phyloP scores from a whole-genome alignment of 2,329 filamentous ascomycete species.

The Diplodia mutila region DNA sequence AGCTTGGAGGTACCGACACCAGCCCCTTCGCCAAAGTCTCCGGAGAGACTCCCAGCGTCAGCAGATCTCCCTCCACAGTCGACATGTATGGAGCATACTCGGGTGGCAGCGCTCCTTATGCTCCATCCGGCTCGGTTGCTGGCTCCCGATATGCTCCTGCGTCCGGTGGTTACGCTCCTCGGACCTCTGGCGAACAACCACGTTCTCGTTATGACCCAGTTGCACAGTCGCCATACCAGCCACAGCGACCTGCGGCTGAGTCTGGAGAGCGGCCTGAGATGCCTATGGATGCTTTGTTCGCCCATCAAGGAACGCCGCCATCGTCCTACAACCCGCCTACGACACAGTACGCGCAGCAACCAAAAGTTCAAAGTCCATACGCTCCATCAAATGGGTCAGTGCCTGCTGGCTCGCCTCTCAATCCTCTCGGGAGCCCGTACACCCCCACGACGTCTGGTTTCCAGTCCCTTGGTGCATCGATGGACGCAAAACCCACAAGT shows the following conservation, averaged over 20 bases:
- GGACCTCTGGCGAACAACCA: slow-evolving; percentile 56
- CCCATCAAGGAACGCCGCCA: slow-evolving; percentile 37
- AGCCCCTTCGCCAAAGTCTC: slow-evolving; percentile 84
- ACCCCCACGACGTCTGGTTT: slow-evolving; percentile 16
- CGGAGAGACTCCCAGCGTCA: slow-evolving; percentile 59
- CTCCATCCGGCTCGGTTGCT: slow-evolving; percentile 34
- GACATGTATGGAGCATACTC: slow-evolving; percentile 71
- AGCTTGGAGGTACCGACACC: slow-evolving; percentile 58
- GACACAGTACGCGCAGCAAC: neutral
- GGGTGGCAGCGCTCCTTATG: slow-evolving; percentile 45
- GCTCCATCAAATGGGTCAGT: slow-evolving; percentile 5
- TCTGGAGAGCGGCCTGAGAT: slow-evolving; percentile 36
- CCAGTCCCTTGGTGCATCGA: slow-evolving; percentile 29
- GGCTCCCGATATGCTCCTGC: slow-evolving; percentile 47
- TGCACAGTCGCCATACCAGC: slow-evolving; percentile 16
- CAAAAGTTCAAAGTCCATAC: slow-evolving; percentile 15
- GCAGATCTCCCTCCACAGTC: slow-evolving; percentile 66
- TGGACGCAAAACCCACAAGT: slow-evolving; percentile 32
- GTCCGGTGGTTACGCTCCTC: slow-evolving; percentile 47
- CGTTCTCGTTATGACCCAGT: slow-evolving; percentile 51
- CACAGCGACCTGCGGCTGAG: slow-evolving; percentile 41
- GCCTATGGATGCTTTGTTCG: slow-evolving; percentile 22
- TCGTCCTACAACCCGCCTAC: slow-evolving; percentile 23
- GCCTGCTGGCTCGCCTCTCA: neutral
- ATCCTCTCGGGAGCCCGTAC: slow-evolving; percentile 27